Conservation (phyloP, 1,139 yeast genomes). For the Debaryomyces nepalensis region DNA sequence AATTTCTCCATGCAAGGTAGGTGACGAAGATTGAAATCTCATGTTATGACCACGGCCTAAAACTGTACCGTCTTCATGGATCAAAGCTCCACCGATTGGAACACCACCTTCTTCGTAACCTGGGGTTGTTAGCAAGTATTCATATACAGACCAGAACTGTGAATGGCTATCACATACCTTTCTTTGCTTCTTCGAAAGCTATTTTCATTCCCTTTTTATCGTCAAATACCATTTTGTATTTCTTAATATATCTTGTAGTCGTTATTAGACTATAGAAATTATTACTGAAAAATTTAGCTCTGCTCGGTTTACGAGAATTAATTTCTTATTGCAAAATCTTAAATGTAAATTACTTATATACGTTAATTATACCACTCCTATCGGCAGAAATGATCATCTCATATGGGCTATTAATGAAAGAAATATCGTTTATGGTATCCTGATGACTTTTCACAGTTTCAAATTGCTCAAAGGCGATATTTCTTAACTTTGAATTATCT, state of each 20-base stretch:
- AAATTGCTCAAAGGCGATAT: slow-evolving; percentile 3
- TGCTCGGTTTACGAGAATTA: not conserved
- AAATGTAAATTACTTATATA: slow-evolving; percentile 46
- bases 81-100: slow-evolving; percentile 82
- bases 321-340: not conserved
- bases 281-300: slow-evolving; percentile 3
- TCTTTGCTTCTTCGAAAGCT: slow-evolving; percentile 73
- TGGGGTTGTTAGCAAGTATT: slow-evolving; percentile 23
- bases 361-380: slow-evolving; percentile 61
- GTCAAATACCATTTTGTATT: slow-evolving; percentile 51
- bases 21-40: slow-evolving; percentile 79
- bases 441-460: slow-evolving; percentile 22
- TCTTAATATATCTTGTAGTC: not conserved
- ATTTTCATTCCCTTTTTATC: slow-evolving; percentile 68
- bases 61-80: slow-evolving; percentile 76
- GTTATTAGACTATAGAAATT: not conserved
- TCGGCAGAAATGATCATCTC: slow-evolving; percentile 68
- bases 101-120: slow-evolving; percentile 86
- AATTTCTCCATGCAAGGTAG: slow-evolving; percentile 90
- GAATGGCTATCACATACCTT: slow-evolving; percentile 45
- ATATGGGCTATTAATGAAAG: slow-evolving; percentile 52
- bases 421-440: slow-evolving; percentile 57
- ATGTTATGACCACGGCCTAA: slow-evolving; percentile 88
- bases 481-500: not conserved
- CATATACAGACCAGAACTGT: not conserved